A percentile compares a stretch with the other conserved stretches of the same genome.
Evolutionary conservation across 352 stramenopile genomes (phyloP).

Genomic region (Phytophthora sojae): DNA sequence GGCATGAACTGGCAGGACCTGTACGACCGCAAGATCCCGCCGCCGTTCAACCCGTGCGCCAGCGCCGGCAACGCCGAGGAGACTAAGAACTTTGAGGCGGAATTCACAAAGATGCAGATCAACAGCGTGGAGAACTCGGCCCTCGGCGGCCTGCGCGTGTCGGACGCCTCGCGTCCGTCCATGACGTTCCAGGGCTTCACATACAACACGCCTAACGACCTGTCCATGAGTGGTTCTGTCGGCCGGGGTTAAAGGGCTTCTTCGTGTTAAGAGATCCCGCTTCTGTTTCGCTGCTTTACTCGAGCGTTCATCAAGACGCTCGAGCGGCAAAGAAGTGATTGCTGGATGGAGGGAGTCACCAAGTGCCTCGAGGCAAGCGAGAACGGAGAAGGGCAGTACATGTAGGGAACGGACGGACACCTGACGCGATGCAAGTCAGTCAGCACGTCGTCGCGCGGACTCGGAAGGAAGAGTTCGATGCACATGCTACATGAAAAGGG

Average conservation of each 20-base stretch:
- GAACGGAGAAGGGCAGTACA: conserved; percentile 22
- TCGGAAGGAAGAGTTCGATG: conserved; percentile 32
- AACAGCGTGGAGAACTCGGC: conserved; percentile 84
- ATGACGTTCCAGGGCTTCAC: conserved; percentile 92
- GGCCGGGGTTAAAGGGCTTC: conserved; percentile 52
- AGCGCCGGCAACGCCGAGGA: conserved; percentile 68
- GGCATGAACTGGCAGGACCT: conserved; percentile 86
- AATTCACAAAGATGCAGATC: conserved; percentile 93
- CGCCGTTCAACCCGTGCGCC: conserved; percentile 89
- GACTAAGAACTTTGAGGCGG: conserved; percentile 90
- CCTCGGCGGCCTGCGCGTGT: conserved; percentile 70
- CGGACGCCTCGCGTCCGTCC: conserved; percentile 79
- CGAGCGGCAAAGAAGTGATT: conserved; percentile 17
- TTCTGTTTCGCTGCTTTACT: conserved; percentile 18
- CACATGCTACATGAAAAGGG: conserved; percentile 32
- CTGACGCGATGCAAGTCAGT: conserved; percentile 14
- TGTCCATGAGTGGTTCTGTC: conserved; percentile 79
- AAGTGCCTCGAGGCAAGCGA: conserved; percentile 13
- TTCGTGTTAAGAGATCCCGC: conserved; percentile 21
- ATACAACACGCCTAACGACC: conserved; percentile 90
- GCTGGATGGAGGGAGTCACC: conserved; percentile 31
- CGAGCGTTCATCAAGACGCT: conserved; percentile 22
- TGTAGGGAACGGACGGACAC: conserved; percentile 25
- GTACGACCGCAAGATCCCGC: conserved; percentile 83
- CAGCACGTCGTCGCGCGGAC: conserved; percentile 16